Evolutionary conservation across 148 eudicot species (phyloP).

Genomic region (Nyssa sinensis): DNA sequence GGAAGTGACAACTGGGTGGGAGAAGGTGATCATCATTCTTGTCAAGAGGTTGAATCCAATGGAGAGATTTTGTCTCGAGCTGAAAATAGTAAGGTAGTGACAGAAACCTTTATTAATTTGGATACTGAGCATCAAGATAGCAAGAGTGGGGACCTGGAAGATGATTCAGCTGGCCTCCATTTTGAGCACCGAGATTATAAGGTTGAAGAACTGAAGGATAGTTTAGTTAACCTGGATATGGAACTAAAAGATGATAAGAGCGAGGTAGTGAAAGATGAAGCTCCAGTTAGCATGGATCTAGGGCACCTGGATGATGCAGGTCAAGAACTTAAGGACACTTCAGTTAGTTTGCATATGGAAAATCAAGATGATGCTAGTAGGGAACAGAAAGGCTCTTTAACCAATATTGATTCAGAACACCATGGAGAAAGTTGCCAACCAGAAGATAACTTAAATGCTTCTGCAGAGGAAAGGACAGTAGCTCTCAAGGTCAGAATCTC

Average conservation of each 20-base stretch:
- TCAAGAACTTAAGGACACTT: slow-evolving; percentile 8
- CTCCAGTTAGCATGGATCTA: background rate
- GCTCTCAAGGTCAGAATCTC: slow-evolving; percentile 20
- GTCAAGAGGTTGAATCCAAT: slow-evolving; percentile 5
- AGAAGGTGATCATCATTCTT: background rate
- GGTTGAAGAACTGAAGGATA: slow-evolving; percentile 25
- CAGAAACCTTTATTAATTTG: slow-evolving; percentile 1
- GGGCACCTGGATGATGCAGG: background rate
- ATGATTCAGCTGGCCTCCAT: slow-evolving; percentile 20
- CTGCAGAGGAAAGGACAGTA: slow-evolving; percentile 27
- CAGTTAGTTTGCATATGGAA: slow-evolving; percentile 6
- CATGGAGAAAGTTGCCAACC: slow-evolving; percentile 15
- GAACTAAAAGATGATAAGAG: slow-evolving; percentile 19
- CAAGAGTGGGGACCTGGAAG: slow-evolving; percentile 20
- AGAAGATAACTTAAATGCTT: slow-evolving; percentile 16
- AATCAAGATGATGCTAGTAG: slow-evolving; percentile 2
- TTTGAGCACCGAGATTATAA: slow-evolving; percentile 22
- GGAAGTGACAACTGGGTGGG: slow-evolving; percentile 25
- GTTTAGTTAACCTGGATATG: slow-evolving; percentile 9
- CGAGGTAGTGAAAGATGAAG: slow-evolving; percentile 2
- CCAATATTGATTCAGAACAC: background rate
- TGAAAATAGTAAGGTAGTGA: slow-evolving; percentile 13
- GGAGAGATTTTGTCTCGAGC: slow-evolving; percentile 9
- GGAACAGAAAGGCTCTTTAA: slow-evolving; percentile 8
- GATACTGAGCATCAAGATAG: slow-evolving; percentile 18